Conservation (phyloP, 257 asterid genomes). For the Cruciata laevipes region DNA sequence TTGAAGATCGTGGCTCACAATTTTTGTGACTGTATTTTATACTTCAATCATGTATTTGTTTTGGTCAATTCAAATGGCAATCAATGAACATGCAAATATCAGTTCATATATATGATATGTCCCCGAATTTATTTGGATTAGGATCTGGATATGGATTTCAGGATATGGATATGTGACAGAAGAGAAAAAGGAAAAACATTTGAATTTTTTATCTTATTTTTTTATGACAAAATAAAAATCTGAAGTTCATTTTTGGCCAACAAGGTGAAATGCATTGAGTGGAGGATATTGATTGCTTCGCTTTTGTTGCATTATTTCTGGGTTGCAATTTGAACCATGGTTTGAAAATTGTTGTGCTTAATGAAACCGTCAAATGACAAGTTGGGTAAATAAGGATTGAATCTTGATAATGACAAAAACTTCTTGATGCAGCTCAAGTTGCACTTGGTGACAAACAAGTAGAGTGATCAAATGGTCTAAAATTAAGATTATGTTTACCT, state of each 20-base stretch:
- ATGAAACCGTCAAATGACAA: background rate
- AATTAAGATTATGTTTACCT: too few species aligned
- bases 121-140: conserved; percentile 14
- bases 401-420: conserved; percentile 2
- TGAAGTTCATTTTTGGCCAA: conserved; percentile 6
- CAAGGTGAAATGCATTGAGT: background rate
- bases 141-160: conserved; percentile 6
- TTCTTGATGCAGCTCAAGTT: background rate
- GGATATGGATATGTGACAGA: background rate
- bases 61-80: background rate
- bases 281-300: conserved; percentile 1
- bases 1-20: conserved; percentile 1
- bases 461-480: background rate
- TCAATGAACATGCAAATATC: conserved; percentile 4
- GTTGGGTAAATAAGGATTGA: background rate
- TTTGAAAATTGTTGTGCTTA: background rate
- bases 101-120: conserved; percentile 6
- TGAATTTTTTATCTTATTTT: too few species aligned
- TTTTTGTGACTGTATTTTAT: background rate
- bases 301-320: background rate
- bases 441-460: background rate
- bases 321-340: background rate
- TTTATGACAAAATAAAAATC: background rate
- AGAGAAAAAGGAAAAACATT: background rate
- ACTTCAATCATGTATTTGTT: background rate